These are phyloP conservation scores for Cucumis hystrix DNA, from an alignment of 306 rosid species.

Conservation along the genomic window DNA sequence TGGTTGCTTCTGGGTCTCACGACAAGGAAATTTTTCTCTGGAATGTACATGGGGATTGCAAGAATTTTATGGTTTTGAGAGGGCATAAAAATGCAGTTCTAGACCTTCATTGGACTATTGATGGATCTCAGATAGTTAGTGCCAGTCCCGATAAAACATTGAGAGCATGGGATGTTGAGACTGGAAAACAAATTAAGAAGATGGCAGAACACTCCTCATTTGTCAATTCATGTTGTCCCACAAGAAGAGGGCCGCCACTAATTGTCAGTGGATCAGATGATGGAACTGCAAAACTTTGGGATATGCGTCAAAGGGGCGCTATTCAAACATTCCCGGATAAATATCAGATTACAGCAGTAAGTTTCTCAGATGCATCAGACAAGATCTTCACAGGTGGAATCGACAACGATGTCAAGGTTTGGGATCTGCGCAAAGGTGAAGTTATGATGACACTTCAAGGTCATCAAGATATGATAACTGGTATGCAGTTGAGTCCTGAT, in stretches of 20 bases:
- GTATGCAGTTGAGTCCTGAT: slow-evolving; percentile 96
- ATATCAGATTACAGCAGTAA: slow-evolving; percentile 77
- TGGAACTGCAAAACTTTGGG: slow-evolving; percentile 94
- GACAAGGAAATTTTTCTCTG: slow-evolving; percentile 90
- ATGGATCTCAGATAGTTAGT: slow-evolving; percentile 73
- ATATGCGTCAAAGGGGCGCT: slow-evolving; percentile 95
- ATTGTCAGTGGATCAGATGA: slow-evolving; percentile 92
- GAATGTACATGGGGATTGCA: slow-evolving; percentile 80
- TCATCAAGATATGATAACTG: slow-evolving; percentile 90
- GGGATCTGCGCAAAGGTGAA: slow-evolving; percentile 95
- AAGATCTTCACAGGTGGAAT: slow-evolving; percentile 88
- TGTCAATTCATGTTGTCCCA: slow-evolving; percentile 86
- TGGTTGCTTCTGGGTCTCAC: slow-evolving; percentile 85
- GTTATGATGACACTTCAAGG: slow-evolving; percentile 88
- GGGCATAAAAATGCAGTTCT: slow-evolving; percentile 94
- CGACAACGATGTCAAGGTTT: slow-evolving; percentile 79
- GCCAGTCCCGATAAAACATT: slow-evolving; percentile 90
- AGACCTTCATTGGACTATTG: slow-evolving; percentile 94
- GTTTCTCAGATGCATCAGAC: slow-evolving; percentile 90
- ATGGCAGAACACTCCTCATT: slow-evolving; percentile 91
- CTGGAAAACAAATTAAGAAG: slow-evolving; percentile 81
- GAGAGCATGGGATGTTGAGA: slow-evolving; percentile 93
- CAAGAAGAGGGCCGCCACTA: slow-evolving; percentile 89
- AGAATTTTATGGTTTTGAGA: slow-evolving; percentile 79
- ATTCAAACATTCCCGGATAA: slow-evolving; percentile 95